phyloP scores from a whole-genome alignment of 202 grass and related monocot genomes.

The Hordeum pubiflorum region DNA sequence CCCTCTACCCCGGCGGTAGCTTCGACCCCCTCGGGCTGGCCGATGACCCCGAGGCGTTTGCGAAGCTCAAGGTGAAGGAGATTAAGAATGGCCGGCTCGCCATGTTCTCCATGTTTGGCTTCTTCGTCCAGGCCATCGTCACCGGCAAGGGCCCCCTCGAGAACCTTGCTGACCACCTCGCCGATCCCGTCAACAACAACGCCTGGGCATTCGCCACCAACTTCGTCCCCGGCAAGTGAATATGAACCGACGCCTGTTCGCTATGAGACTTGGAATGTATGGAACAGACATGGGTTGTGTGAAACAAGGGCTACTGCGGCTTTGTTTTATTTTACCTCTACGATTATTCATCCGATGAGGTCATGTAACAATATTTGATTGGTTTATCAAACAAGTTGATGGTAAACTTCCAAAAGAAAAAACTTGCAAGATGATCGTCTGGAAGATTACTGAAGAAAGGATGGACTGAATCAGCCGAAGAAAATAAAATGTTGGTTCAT shows the following conservation, averaged over 20 bases:
- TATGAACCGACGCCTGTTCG: not conserved
- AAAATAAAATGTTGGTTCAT: too few species aligned
- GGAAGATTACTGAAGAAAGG: not conserved
- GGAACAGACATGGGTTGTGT: too few species aligned
- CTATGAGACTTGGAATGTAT: not conserved
- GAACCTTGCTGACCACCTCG: not conserved
- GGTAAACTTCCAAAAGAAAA: not conserved
- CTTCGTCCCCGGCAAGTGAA: not conserved
- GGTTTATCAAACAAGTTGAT: not conserved
- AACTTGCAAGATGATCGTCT: not conserved
- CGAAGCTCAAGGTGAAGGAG: not conserved
- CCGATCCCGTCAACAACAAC: not conserved
- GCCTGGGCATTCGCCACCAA: not conserved
- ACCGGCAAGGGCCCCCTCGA: not conserved
- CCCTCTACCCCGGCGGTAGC: not conserved
- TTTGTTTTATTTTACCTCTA: not conserved
- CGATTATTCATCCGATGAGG: not conserved
- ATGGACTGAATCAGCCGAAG: too few species aligned
- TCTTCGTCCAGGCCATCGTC: not conserved
- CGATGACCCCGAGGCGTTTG: not conserved
- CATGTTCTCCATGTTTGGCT: conserved; percentile 11
- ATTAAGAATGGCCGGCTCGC: not conserved
- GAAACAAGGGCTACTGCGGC: too few species aligned
- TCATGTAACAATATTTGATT: not conserved
- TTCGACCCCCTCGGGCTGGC: not conserved